phyloP scores from a whole-genome alignment of 169 alveolate genomes.

The Babesia divergens region DNA sequence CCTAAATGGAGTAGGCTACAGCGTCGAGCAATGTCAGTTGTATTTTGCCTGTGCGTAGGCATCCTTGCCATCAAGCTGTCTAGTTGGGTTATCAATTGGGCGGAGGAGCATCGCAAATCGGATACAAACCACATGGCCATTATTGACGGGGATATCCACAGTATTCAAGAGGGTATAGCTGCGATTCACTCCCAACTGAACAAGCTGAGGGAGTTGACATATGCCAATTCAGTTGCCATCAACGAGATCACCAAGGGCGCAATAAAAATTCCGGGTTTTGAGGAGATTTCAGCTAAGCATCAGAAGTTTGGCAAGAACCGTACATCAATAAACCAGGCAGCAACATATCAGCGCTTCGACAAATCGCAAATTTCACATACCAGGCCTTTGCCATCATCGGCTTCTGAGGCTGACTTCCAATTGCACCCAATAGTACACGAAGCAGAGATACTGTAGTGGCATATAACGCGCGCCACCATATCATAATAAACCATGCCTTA shows the following conservation, averaged over 20 bases:
- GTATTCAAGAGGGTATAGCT: constrained; percentile 21
- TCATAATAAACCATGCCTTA: constrained; percentile 14
- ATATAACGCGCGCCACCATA: neutral
- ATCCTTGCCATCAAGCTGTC: neutral
- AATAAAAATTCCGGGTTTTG: constrained; percentile 42
- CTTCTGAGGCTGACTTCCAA: neutral
- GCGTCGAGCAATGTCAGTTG: neutral
- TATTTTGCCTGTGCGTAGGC: constrained; percentile 9
- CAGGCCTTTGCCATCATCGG: neutral
- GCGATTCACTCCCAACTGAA: constrained; percentile 26
- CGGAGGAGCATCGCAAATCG: constrained; percentile 8
- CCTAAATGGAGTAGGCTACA: neutral
- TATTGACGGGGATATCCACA: neutral
- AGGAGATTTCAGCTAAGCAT: constrained; percentile 29
- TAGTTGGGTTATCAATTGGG: constrained; percentile 29
- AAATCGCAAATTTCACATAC: neutral
- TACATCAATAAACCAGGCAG: constrained; percentile 7
- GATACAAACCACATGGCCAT: neutral
- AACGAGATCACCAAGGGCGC: constrained; percentile 56
- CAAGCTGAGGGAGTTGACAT: constrained; percentile 43
- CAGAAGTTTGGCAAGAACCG: constrained; percentile 42
- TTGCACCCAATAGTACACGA: constrained; percentile 33
- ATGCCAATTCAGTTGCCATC: constrained; percentile 55
- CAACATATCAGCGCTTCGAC: constrained; percentile 8
- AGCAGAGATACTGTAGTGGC: constrained; percentile 4